Conservation (phyloP, 1,284 basidiomycete genomes). For the Ganoderma meredithae region DNA sequence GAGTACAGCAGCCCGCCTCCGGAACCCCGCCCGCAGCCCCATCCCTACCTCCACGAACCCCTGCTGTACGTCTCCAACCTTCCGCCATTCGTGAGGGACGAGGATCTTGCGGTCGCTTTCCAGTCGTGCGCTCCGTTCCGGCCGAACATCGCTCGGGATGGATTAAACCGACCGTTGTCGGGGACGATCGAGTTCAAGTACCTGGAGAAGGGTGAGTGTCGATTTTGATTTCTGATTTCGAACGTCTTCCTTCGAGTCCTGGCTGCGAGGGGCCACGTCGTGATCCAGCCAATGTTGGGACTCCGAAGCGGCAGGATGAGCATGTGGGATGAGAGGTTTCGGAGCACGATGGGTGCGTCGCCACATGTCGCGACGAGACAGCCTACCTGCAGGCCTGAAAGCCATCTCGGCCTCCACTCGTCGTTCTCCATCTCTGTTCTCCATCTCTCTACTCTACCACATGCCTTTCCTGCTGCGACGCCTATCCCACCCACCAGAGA, state of each 20-base stretch:
- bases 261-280: background rate
- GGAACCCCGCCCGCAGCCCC: constrained; percentile 47
- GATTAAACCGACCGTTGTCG: constrained; percentile 54
- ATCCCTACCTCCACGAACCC: constrained; percentile 84
- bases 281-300: background rate
- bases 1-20: constrained; percentile 37
- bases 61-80: constrained; percentile 79
- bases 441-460: background rate
- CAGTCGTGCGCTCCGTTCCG: constrained; percentile 79
- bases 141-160: constrained; percentile 74
- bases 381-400: background rate
- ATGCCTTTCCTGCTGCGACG: background rate
- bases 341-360: background rate
- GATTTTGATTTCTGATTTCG: constrained; percentile 10
- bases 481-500: background rate
- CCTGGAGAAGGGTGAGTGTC: constrained; percentile 72
- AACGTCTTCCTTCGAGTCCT: background rate
- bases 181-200: constrained; percentile 83
- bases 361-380: background rate
- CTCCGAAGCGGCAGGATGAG: background rate
- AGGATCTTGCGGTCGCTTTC: constrained; percentile 75
- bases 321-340: background rate
- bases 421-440: background rate
- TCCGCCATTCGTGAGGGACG: constrained; percentile 73
- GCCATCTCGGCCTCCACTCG: background rate